Evolutionary conservation across 139 green algal genomes (phyloP), one percentile per base, ranked within the genome.

Genomic region (Chlorella sp.): DNA sequence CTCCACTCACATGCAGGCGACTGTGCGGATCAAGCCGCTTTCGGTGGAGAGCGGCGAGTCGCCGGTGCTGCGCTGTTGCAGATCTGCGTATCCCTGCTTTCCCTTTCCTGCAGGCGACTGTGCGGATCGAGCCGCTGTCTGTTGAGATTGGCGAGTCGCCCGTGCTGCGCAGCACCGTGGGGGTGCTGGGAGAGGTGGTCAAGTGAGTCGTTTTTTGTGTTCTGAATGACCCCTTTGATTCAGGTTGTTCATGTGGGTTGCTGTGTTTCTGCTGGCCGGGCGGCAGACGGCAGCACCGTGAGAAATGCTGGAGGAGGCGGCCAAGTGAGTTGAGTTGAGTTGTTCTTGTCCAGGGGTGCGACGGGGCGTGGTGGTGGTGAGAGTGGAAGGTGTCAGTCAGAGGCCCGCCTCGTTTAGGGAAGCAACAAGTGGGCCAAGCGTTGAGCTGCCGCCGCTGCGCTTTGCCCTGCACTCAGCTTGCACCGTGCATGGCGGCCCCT

Each of bases 111-210:
- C 77, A 83, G 77, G 77, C 77, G 40, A 83, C 77, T 3, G 60
- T 83, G 40, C 58, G 77, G 28, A 32, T 83, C 14, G 77, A 83
- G 60, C 77, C 77, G 0, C 30, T 83, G 13, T 46, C 60, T 4
- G 58, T 83, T 13, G 77, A 83, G 28, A 43, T 83, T 16, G 41
- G 20, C 0, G 58, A 83, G 60, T 56, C 77, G 4, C 77, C 77
- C 14, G 77, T 83, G 58, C 38, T 83, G 40, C 58, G 40, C 6
- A 64, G 73, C 60, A 32, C 77, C 0, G 40, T 68, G 28, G 77
- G 60, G 22, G 58, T 83, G 77, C 77, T 83, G 1, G 28, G 36
- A 16, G 40, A 54, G 41, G 77, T 43, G 3, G 77, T 58, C 8
- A 48, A 64, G 77, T 73, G 60, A 58, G 77, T n/a, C n/a, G n/a